Conservation (phyloP, 176 grass and related monocot species). For the Avena eriantha region DNA sequence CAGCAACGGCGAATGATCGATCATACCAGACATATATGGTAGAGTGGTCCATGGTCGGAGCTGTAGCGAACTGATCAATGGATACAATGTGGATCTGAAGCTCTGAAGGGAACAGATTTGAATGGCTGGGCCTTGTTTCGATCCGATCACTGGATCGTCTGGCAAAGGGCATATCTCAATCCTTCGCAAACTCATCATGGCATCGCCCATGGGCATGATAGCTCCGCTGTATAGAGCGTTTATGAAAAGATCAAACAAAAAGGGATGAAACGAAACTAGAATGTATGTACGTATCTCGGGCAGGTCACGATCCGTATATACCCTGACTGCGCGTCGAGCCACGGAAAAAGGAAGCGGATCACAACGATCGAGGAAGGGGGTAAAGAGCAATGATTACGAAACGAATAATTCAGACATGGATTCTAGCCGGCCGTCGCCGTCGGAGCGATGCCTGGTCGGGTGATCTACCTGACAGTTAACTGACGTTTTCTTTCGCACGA, state of each 20-base stretch:
- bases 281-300: neutral
- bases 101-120: neutral
- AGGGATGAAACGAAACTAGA: neutral
- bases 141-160: neutral
- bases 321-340: neutral
- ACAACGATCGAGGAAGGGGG: neutral
- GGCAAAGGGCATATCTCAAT: neutral
- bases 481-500: neutral
- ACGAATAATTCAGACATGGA: neutral
- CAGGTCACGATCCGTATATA: neutral
- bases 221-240: neutral
- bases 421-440: neutral
- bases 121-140: neutral
- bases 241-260: neutral
- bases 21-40: no score
- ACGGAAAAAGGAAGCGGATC: no score
- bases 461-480: neutral
- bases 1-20: neutral
- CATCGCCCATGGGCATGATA: neutral
- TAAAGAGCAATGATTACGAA: constrained; percentile 30
- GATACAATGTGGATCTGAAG: constrained; percentile 24
- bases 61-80: neutral
- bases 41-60: neutral
- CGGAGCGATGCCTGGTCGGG: neutral
- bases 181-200: constrained; percentile 1